Evolutionary conservation across 2,329 filamentous ascomycete genomes (phyloP).

Genomic region (Pseudocercospora cruenta): DNA sequence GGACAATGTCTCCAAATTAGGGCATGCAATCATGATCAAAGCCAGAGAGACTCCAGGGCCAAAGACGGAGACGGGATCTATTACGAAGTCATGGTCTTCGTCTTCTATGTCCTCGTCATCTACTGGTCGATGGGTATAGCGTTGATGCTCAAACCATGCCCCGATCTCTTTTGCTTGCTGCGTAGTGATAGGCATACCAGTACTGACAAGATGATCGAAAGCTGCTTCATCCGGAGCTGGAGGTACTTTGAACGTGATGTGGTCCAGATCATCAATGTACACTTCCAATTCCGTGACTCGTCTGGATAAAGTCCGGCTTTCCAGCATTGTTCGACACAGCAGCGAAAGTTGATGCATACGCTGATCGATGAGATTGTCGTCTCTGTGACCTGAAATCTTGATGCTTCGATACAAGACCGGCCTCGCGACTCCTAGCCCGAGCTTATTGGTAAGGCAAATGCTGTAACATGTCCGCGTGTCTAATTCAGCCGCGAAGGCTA

Average conservation of each 20-base stretch:
- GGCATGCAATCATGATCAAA: neutral
- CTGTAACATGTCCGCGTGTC: neutral
- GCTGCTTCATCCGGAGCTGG: too few relatives aligned
- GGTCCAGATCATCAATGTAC: too few relatives aligned
- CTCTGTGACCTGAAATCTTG: neutral
- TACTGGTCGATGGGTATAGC: too few relatives aligned
- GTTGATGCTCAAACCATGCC: too few relatives aligned
- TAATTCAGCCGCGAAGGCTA: constrained; percentile 2
- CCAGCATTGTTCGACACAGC: constrained; percentile 14
- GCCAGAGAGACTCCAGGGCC: constrained; percentile 2
- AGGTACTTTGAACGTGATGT: too few relatives aligned
- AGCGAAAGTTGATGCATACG: constrained; percentile 4
- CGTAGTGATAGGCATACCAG: too few relatives aligned
- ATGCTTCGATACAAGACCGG: constrained; percentile 8
- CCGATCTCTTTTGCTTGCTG: too few relatives aligned
- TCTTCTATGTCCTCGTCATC: neutral
- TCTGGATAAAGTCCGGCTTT: neutral
- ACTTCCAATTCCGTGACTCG: neutral
- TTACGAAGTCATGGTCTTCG: neutral
- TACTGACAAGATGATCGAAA: too few relatives aligned
- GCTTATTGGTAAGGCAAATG: constrained; percentile 10
- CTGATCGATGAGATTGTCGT: neutral
- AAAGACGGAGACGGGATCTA: neutral
- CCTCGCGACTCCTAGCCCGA: neutral
- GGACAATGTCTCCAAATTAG: neutral